phyloP scores from a whole-genome alignment of 768 basidiomycete species.

The Flagelloscypha sp. region DNA sequence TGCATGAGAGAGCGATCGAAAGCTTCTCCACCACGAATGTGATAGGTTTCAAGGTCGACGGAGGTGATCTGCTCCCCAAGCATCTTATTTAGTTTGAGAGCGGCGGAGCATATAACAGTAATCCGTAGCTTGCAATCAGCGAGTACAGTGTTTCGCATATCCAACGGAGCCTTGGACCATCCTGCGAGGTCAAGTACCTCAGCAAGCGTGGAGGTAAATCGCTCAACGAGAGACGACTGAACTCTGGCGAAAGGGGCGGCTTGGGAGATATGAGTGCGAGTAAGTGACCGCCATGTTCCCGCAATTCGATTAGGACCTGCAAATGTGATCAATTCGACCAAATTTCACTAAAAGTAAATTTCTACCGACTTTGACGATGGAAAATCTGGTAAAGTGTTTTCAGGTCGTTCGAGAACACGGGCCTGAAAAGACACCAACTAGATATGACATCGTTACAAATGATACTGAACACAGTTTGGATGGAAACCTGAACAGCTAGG shows the following conservation, averaged over 20 bases:
- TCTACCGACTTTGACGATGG: too few relatives aligned
- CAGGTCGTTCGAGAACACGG: too few relatives aligned
- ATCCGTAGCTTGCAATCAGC: constrained; percentile 37
- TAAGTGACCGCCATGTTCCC: constrained; percentile 50
- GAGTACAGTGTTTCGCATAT: constrained; percentile 30
- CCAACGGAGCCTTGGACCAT: constrained; percentile 17
- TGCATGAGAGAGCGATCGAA: too few relatives aligned
- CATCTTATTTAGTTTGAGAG: constrained; percentile 45
- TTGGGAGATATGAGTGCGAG: constrained; percentile 38
- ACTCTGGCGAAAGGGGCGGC: constrained; percentile 32
- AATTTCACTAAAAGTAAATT: too few relatives aligned
- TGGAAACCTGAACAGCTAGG: too few relatives aligned
- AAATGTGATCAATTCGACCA: too few relatives aligned
- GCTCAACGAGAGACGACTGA: constrained; percentile 34
- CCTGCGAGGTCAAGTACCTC: constrained; percentile 35
- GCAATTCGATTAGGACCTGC: too few relatives aligned
- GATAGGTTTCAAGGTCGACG: constrained; percentile 50
- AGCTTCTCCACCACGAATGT: too few relatives aligned
- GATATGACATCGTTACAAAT: too few relatives aligned
- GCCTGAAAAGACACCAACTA: too few relatives aligned
- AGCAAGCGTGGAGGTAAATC: constrained; percentile 32
- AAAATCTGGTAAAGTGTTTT: too few relatives aligned
- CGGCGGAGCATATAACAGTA: constrained; percentile 31
- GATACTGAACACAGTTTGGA: too few relatives aligned
- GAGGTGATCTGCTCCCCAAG: constrained; percentile 52